Evolutionary conservation across 176 grass and related monocot genomes (phyloP), one percentile per base, ranked within the genome.

Genomic region (Melocanna baccifera): DNA sequence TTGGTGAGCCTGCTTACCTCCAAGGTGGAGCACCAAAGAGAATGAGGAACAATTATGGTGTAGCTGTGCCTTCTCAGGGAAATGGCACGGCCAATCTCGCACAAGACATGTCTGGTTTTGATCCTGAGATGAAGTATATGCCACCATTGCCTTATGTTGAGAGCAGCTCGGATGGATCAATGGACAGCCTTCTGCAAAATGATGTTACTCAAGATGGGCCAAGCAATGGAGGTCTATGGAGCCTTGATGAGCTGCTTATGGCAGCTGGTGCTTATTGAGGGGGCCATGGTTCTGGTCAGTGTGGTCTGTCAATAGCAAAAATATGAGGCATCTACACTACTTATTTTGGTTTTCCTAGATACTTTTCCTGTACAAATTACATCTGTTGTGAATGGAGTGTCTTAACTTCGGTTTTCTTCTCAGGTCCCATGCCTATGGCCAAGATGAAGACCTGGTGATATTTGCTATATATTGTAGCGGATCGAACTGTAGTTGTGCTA

Each of bases 211-310:
- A 81, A 22, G 66, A 74, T 30, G 83, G 46, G 20, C 86, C 81
- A 46, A 83, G 26, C 26, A 85, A 14, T 7, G 83, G 73, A 39
- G 80, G 81, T 45, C 48, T 91, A 45, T 93, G 91, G 91, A 76
- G 82, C 86, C 86, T 93, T 2, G 91, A 88, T 55, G 91, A 93
- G 82, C 88, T 93, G 45, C 76, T 90, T n/a, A 70, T 88, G 69
- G 88, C 83, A 67, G 88, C 88, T 45, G 76, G 75, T 66, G 62
- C 83, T 55, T 93, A 91, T 20, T 91, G 86, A 93, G 68, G 81
- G 64, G 29, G 51, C 26, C 30, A 55, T 75, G 67, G 16, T 20
- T 69, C 53, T 70, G 32, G 37, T 42, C 42, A 46, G 3, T 73
- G 86, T 78, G 63, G 56, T 1, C 4, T 22, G 58, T 47, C 30